These are phyloP conservation scores for Fusarium poae DNA, from an alignment of 2,329 filamentous ascomycete species.

Conservation along the genomic window DNA sequence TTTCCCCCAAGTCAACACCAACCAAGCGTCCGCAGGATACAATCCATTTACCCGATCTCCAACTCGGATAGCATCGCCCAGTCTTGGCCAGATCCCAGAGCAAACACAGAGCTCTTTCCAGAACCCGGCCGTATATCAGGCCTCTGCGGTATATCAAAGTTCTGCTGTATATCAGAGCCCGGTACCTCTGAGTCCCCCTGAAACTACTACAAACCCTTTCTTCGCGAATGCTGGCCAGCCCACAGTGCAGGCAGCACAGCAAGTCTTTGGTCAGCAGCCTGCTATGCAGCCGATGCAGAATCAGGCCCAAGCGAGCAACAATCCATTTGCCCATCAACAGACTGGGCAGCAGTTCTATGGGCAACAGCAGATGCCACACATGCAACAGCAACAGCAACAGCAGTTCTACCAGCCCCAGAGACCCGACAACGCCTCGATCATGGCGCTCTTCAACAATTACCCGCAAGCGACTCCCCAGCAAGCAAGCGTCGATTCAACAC, in stretches of 20 bases:
- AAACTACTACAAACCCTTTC: conserved; percentile 56
- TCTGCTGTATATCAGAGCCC: conserved; percentile 54
- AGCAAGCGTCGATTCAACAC: conserved; percentile 49
- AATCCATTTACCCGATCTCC: conserved; percentile 66
- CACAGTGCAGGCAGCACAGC: conserved; percentile 46
- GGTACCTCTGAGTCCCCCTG: conserved; percentile 41
- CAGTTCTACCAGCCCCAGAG: conserved; percentile 60
- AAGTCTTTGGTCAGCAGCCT: conserved; percentile 48
- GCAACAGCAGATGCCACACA: conserved; percentile 46
- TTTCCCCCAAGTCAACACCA: conserved; percentile 57
- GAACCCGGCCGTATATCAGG: conserved; percentile 49
- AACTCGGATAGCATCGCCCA: conserved; percentile 63
- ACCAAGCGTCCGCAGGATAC: conserved; percentile 53
- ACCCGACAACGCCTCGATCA: conserved; percentile 79
- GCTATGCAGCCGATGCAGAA: conserved; percentile 34
- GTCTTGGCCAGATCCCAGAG: conserved; percentile 66
- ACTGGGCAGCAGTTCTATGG: conserved; percentile 40
- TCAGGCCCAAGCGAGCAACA: conserved; percentile 39
- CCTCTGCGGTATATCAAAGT: conserved; percentile 52
- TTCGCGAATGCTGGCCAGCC: conserved; percentile 51
- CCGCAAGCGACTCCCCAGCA: conserved; percentile 64
- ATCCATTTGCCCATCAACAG: conserved; percentile 49
- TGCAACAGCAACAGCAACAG: conserved; percentile 51
- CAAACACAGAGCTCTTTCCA: conserved; percentile 62
- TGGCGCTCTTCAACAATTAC: conserved; percentile 79